Evolutionary conservation across 495 filamentous ascomycete species (phyloP).

Genomic region (Xylaria grammica): DNA sequence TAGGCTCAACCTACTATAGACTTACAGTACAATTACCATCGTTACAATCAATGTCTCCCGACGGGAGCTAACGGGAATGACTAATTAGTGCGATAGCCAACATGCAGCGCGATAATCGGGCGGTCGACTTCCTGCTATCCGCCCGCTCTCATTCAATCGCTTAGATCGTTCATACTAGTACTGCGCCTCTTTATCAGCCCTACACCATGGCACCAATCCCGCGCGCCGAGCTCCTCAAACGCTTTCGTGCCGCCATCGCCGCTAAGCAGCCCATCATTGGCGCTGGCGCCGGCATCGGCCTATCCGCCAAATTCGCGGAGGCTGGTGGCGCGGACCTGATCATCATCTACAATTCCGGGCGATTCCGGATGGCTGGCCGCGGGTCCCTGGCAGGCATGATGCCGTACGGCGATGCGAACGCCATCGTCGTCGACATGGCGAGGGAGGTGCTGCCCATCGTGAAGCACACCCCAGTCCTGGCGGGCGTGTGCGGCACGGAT

Average conservation of each 20-base stretch:
- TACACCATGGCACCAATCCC: slow-evolving; percentile 47
- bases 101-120: not conserved
- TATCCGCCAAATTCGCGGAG: slow-evolving; percentile 73
- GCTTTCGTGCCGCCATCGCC: slow-evolving; percentile 57
- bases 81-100: not conserved
- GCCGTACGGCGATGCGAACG: slow-evolving; percentile 75
- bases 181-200: not conserved
- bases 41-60: too few relatives aligned
- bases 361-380: slow-evolving; percentile 74
- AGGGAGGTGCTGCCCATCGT: slow-evolving; percentile 66
- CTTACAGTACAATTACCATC: too few relatives aligned
- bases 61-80: not conserved
- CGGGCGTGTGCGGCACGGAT: slow-evolving; percentile 71
- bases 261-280: slow-evolving; percentile 65
- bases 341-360: slow-evolving; percentile 74
- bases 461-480: slow-evolving; percentile 64
- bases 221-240: slow-evolving; percentile 59
- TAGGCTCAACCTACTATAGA: too few relatives aligned
- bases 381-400: slow-evolving; percentile 74
- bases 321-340: slow-evolving; percentile 70
- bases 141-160: not conserved
- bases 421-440: slow-evolving; percentile 71
- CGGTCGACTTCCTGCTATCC: not conserved
- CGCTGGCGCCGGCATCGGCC: slow-evolving; percentile 73
- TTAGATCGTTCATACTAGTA: not conserved